Evolutionary conservation across 2,329 filamentous ascomycete species (phyloP), one percentile per base, ranked within the genome.

Genomic region (Ophiostoma piceae): DNA sequence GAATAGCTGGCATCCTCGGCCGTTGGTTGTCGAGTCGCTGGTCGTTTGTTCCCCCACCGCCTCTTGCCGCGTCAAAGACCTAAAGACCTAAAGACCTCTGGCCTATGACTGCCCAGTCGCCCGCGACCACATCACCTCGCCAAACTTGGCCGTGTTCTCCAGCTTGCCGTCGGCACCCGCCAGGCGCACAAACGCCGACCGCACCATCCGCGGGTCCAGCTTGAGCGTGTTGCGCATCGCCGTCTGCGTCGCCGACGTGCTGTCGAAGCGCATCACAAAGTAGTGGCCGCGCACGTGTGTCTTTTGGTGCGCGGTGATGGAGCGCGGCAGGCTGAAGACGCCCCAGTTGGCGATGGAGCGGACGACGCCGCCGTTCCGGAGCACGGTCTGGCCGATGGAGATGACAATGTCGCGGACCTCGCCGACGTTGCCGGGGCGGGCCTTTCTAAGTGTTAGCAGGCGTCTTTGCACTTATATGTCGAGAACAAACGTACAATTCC

Each of bases 321-420:
- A 88, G 74, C 89, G 90, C 66, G 95, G 94, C 22, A 99, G 90
- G 66, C 90, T 85, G 82, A 95, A 97, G 75, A 91, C 86, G 78
- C 95, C 95, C 95, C 95, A 99, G 85, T 99, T 99, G 75, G 90
- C 90, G 77, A 96, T 85, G 78, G 93, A 93, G 75, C 95, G 93
- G 77, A 99, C 88, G 70, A 97, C 94, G 79, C 95, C 95, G 79
- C 91, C 90, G 74, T 89, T 87, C 75, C 87, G 85, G 76, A 99
- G 90, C 78, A 99, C 86, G 73, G 94, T 86, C 75, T 89, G 88
- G 75, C 94, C 94, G 74, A 92, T 88, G 69, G 92, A 92, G 76
- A 90, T 88, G 79, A 93, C 92, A 81, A 98, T 96, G 84, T 98
- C 94, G 88, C 94, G 96, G 77, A 97, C 94, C 85, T 98, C 94